These are phyloP conservation scores for Hygrophoropsis aurantiaca DNA, from an alignment of 768 basidiomycete species.

Conservation along the genomic window DNA sequence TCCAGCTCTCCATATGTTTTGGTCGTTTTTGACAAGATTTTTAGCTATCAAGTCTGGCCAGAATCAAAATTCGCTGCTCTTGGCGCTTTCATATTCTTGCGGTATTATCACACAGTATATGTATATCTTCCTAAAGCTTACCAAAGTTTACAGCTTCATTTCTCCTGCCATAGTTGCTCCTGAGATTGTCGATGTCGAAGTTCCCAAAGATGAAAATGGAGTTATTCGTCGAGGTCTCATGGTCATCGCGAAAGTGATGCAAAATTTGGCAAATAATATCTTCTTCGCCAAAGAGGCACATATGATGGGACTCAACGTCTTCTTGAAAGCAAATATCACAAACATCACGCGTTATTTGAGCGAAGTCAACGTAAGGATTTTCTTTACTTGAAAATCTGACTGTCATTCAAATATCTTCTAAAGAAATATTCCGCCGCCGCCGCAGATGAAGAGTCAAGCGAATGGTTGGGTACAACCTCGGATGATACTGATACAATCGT, in stretches of 20 bases:
- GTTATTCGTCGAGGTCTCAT: slow-evolving; percentile 77
- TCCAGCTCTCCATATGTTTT: too few species aligned
- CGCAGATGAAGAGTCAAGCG: slow-evolving; percentile 63
- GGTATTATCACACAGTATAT: slow-evolving; percentile 42
- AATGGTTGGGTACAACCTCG: slow-evolving; percentile 73
- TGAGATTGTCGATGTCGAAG: slow-evolving; percentile 78
- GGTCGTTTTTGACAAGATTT: slow-evolving; percentile 4
- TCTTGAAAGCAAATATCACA: slow-evolving; percentile 67
- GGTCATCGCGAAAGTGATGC: slow-evolving; percentile 88
- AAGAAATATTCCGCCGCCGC: slow-evolving; percentile 44
- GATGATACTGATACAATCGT: slow-evolving; percentile 85
- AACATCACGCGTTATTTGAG: slow-evolving; percentile 76
- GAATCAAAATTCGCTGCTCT: slow-evolving; percentile 79
- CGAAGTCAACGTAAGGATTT: slow-evolving; percentile 60
- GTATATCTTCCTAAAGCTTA: neutral
- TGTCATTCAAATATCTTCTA: slow-evolving; percentile 1
- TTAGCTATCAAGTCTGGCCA: slow-evolving; percentile 68
- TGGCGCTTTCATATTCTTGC: slow-evolving; percentile 89
- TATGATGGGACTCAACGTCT: slow-evolving; percentile 79
- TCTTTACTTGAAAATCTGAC: neutral
- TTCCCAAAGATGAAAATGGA: slow-evolving; percentile 59
- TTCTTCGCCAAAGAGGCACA: slow-evolving; percentile 89
- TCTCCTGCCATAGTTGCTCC: slow-evolving; percentile 89
- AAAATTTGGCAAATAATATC: slow-evolving; percentile 92
- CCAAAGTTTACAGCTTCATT: slow-evolving; percentile 63